These are phyloP conservation scores for Alnus glutinosa DNA, from an alignment of 306 rosid species.

Conservation along the genomic window DNA sequence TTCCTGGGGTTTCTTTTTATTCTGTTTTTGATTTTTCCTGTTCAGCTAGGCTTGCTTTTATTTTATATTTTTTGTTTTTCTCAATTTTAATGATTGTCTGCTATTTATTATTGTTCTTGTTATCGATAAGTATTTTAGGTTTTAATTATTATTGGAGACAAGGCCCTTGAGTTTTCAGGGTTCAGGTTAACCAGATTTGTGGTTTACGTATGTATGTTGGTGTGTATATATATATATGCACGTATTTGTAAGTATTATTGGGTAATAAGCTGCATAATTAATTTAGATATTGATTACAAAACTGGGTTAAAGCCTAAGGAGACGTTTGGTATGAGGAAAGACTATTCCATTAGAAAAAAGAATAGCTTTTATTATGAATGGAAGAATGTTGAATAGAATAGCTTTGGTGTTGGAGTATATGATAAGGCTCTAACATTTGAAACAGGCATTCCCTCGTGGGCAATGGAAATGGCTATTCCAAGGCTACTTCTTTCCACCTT, in stretches of 20 bases:
- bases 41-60: neutral
- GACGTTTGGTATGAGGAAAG: too few relatives aligned
- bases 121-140: neutral
- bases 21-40: conserved; percentile 16
- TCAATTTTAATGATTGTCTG: conserved; percentile 6
- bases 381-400: too few relatives aligned
- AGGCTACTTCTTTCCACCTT: too few relatives aligned
- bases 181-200: neutral
- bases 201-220: neutral
- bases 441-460: too few relatives aligned
- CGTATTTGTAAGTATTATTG: neutral
- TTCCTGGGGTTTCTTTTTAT: neutral
- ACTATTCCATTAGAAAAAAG: too few relatives aligned
- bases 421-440: too few relatives aligned
- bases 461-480: too few relatives aligned
- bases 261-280: neutral
- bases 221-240: neutral
- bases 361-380: too few relatives aligned
- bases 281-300: neutral
- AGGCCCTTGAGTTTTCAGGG: neutral
- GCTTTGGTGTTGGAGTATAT: too few relatives aligned
- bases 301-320: neutral
- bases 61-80: neutral
- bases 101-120: neutral
- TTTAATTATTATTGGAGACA: neutral